phyloP scores from a whole-genome alignment of 768 basidiomycete genomes.

The Fomitopsis serialis region DNA sequence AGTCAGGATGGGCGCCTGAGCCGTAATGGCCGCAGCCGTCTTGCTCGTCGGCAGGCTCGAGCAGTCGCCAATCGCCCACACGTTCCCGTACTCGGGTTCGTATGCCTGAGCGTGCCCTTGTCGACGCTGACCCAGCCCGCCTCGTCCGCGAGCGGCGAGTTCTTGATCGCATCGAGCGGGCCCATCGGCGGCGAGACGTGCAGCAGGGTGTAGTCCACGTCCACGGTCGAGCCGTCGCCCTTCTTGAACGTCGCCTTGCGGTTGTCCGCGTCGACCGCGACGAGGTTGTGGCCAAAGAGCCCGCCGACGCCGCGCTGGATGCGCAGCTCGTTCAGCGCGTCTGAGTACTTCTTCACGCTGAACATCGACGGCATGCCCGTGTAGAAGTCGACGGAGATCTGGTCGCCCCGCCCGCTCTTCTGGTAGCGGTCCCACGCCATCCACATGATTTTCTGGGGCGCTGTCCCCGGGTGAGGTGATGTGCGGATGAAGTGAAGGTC shows the following conservation, averaged over 20 bases:
- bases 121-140: conserved; percentile 91
- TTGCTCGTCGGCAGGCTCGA: conserved; percentile 92
- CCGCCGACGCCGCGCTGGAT: conserved; percentile 76
- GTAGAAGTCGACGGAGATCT: conserved; percentile 71
- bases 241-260: conserved; percentile 84
- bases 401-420: conserved; percentile 49
- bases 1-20: conserved; percentile 84
- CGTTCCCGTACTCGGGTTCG: conserved; percentile 72
- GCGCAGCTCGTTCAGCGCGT: conserved; percentile 76
- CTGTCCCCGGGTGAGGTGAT: conserved; percentile 27
- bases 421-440: conserved; percentile 87
- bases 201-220: conserved; percentile 75
- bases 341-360: conserved; percentile 92
- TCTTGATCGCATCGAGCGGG: conserved; percentile 74
- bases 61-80: conserved; percentile 91
- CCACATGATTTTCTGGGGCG: conserved; percentile 94
- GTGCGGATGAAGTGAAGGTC: neutral
- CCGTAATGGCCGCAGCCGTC: conserved; percentile 91
- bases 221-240: conserved; percentile 59
- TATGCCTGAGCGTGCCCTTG: conserved; percentile 74
- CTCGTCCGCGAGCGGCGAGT: conserved; percentile 70
- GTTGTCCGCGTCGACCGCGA: conserved; percentile 62
- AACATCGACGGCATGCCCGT: conserved; percentile 97
- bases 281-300: conserved; percentile 78
- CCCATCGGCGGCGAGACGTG: conserved; percentile 94